Evolutionary conservation across 305 asterid species (phyloP), one percentile per base, ranked within the genome.

Genomic region (Fraxinus nigra): DNA sequence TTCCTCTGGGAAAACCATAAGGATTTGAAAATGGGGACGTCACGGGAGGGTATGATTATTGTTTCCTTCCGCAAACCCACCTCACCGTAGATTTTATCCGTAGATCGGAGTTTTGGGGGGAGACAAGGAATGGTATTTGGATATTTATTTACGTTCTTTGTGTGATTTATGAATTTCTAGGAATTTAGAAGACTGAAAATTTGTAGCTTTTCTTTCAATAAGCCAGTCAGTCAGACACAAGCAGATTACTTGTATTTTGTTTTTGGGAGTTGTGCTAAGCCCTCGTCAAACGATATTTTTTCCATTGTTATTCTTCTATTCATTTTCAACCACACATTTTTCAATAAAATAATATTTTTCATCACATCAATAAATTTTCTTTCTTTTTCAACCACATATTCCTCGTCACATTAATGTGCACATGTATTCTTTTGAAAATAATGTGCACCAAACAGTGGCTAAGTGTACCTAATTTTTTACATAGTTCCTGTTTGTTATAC

Each of bases 1-100:
- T 67, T 85, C 92, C 82, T 78, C 98, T 8, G 84, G 86, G 20
- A 91, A 88, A 85, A 87, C 98, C 98, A 93, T 93, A 81, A 51
- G 79, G 72, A 78, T 76, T 63, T 61, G 73, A 11, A 24, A 63
- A 56, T 40, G 20, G 76, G 73, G 48, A 33, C 37, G 65, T 54
- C 65, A 5, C 26, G n/a, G 16, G 18, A 46, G 24, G 35, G 7
- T 48, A 38, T 10, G 5, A 22, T 33, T 28, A 76, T 1, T n/a
- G 14, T 63, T 75, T 24, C 78, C 82, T 72, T 37, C 26, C 9
- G 24, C 77, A 1, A 20, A 59, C 75, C 84, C 79, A 88, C 87
- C 87, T 78, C 91, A 86, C 91, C 93, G 92, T 92, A 81, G 81
- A 87, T 82, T 85, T 74, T 76, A 74, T 85, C 94, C 92, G 91